A percentile compares a stretch with the other conserved stretches of the same genome.
Conservation (phyloP, 23 red algal genomes). For the Pyropia haitanensis region DNA sequence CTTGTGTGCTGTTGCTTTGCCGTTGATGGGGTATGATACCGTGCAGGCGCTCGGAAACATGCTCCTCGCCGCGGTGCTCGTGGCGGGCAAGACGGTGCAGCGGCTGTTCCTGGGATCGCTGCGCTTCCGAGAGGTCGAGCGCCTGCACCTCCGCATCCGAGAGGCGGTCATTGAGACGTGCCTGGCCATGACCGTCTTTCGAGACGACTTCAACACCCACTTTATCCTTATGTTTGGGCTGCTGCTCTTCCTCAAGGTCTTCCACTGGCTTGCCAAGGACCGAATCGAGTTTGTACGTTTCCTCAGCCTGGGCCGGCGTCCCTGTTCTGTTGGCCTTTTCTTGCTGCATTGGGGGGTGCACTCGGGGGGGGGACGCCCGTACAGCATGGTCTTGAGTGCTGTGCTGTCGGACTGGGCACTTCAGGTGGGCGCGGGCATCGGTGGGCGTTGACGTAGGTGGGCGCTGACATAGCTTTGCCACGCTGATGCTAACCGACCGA, state of each 20-base stretch:
- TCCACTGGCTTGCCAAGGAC: conserved; percentile 92
- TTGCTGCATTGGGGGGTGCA: too few species aligned
- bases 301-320: too few species aligned
- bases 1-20: too few species aligned
- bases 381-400: too few species aligned
- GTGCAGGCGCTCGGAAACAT: conserved; percentile 56
- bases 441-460: too few species aligned
- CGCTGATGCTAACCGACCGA: too few species aligned
- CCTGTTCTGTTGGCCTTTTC: too few species aligned
- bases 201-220: conserved; percentile 72
- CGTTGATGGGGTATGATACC: too few species aligned
- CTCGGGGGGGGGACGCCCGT: too few species aligned
- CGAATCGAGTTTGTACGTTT: conserved; percentile 57
- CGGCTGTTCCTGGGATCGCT: conserved; percentile 75
- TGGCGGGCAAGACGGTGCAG: conserved; percentile 67
- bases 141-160: conserved; percentile 69
- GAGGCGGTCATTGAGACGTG: conserved; percentile 94
- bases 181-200: conserved; percentile 93
- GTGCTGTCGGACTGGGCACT: too few species aligned
- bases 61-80: conserved; percentile 38
- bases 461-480: too few species aligned
- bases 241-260: conserved; percentile 79
- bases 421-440: too few species aligned
- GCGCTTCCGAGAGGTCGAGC: conserved; percentile 82
- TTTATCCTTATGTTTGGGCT: conserved; percentile 75